Conservation (phyloP, 202 grass and related monocot species). For the Elaeis oleifera region DNA sequence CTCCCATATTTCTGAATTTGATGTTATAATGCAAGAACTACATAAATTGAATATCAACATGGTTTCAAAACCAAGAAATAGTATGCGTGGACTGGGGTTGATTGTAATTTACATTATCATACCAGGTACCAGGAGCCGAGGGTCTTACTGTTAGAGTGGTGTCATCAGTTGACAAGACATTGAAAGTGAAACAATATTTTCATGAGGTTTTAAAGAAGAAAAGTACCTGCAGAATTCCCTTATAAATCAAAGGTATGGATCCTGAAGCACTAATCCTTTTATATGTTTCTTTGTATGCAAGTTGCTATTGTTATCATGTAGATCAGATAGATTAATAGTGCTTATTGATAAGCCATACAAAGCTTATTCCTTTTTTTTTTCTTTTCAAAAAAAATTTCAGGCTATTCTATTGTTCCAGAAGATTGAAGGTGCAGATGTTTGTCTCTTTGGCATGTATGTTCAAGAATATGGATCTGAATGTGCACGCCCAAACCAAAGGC, state of each 20-base stretch:
- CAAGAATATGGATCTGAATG: constrained; percentile 89
- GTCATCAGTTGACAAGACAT: constrained; percentile 56
- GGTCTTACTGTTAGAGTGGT: constrained; percentile 85
- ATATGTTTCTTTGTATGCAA: neutral
- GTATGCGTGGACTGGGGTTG: neutral
- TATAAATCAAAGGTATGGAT: constrained; percentile 84
- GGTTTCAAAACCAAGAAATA: neutral
- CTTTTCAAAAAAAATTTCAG: constrained; percentile 17
- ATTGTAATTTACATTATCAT: constrained; percentile 23
- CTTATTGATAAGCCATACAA: constrained; percentile 14
- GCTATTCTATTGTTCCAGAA: constrained; percentile 91
- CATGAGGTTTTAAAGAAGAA: constrained; percentile 61
- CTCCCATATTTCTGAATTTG: too few relatives aligned
- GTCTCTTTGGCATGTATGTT: constrained; percentile 97
- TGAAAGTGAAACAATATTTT: constrained; percentile 61
- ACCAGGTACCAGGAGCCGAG: constrained; percentile 72
- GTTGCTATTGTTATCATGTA: neutral
- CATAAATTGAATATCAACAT: neutral
- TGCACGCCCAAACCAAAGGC: constrained; percentile 69
- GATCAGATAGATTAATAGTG: neutral
- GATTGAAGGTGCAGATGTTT: constrained; percentile 87
- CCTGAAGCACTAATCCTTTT: neutral
- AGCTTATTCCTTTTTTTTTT: neutral
- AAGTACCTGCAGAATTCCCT: constrained; percentile 68
- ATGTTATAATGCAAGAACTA: too few relatives aligned